These are phyloP conservation scores for Pouteria glomerata DNA, from an alignment of 148 eudicot species.

Conservation along the genomic window DNA sequence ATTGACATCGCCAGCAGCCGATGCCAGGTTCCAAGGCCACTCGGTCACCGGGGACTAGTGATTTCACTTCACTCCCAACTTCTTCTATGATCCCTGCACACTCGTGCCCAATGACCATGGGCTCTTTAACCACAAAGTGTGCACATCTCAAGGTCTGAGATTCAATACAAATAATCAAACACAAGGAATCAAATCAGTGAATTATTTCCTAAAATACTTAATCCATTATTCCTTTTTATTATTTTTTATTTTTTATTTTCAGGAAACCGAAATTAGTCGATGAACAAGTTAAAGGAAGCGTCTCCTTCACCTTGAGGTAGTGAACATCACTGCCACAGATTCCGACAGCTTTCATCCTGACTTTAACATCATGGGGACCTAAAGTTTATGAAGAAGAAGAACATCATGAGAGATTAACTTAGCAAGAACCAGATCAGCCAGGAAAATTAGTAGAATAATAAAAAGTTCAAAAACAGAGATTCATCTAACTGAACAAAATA, in stretches of 20 bases:
- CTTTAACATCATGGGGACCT: slow-evolving; percentile 91
- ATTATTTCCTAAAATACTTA: background rate
- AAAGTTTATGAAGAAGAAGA: background rate
- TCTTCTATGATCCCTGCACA: slow-evolving; percentile 85
- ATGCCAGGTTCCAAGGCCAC: slow-evolving; percentile 90
- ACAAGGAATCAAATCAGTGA: background rate
- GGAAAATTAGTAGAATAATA: no score
- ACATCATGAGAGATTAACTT: background rate
- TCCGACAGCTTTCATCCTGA: slow-evolving; percentile 96
- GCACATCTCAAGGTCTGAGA: slow-evolving; percentile 63
- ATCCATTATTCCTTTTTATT: background rate
- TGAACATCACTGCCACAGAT: slow-evolving; percentile 99
- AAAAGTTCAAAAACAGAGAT: background rate
- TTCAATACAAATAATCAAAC: background rate
- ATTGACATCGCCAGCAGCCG: slow-evolving; percentile 57
- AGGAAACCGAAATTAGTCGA: background rate
- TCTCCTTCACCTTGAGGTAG: slow-evolving; percentile 74
- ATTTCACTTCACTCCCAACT: slow-evolving; percentile 73
- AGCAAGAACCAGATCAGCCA: background rate
- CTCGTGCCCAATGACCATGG: slow-evolving; percentile 90
- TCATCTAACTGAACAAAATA: background rate
- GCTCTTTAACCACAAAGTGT: slow-evolving; percentile 73
- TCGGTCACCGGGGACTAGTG: slow-evolving; percentile 48
- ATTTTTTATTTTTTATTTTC: background rate
- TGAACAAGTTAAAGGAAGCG: slow-evolving; percentile 1